These are phyloP conservation scores for Erythrobasidium hasegawianum DNA, from an alignment of 1,284 basidiomycete species.

Conservation along the genomic window DNA sequence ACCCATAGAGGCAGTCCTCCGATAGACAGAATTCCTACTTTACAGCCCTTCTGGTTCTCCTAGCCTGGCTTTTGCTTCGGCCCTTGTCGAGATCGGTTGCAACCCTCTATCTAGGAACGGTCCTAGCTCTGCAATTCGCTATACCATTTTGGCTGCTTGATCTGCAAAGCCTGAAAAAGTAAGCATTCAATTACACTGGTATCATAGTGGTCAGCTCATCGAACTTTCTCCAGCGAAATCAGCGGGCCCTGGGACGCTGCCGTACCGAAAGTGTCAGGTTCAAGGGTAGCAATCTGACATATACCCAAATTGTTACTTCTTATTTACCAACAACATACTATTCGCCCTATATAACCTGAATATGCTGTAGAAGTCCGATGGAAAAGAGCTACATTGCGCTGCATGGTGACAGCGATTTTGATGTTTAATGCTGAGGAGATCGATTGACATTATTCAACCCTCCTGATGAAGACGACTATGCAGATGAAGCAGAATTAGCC, in stretches of 20 bases:
- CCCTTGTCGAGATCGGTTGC: constrained; percentile 16
- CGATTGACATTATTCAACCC: too few species aligned
- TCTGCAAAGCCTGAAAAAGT: constrained; percentile 81
- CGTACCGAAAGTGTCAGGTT: constrained; percentile 41
- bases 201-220: too few species aligned
- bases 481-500: too few species aligned
- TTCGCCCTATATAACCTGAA: too few species aligned
- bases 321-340: too few species aligned
- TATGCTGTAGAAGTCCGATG: too few species aligned
- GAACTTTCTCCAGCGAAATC: constrained; percentile 52
- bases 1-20: constrained; percentile 56
- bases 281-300: not conserved
- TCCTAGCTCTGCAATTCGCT: constrained; percentile 58
- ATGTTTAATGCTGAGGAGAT: too few species aligned
- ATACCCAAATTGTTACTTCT: not conserved
- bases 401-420: too few species aligned
- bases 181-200: too few species aligned
- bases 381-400: too few species aligned
- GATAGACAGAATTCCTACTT: constrained; percentile 56
- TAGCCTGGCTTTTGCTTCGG: constrained; percentile 21
- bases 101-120: constrained; percentile 14
- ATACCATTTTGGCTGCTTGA: constrained; percentile 69
- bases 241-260: constrained; percentile 57
- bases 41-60: constrained; percentile 54
- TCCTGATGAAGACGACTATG: too few species aligned